These are phyloP conservation scores for Gentiana straminea DNA, from an alignment of 257 asterid genomes.

Conservation along the genomic window DNA sequence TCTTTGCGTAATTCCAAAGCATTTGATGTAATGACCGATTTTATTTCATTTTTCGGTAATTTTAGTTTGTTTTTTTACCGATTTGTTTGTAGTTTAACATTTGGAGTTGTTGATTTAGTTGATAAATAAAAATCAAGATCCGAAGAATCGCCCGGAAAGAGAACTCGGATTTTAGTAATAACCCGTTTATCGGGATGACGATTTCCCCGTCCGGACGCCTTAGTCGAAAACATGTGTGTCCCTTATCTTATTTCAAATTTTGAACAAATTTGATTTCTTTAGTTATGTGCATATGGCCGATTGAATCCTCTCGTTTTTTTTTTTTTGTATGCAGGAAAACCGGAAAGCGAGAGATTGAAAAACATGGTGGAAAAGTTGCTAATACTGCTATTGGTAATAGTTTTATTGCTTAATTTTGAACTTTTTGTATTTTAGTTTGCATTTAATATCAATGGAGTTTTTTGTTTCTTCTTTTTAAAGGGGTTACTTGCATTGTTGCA, in stretches of 20 bases:
- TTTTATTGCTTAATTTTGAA: neutral
- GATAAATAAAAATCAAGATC: slow-evolving; percentile 35
- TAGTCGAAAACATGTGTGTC: slow-evolving; percentile 47
- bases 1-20: slow-evolving; percentile 34
- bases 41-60: no score
- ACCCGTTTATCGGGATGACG: slow-evolving; percentile 55
- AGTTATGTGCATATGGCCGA: neutral
- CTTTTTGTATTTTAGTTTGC: no score
- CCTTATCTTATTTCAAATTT: no score
- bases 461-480: no score
- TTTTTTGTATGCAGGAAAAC: slow-evolving; percentile 40
- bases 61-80: no score
- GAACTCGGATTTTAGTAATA: slow-evolving; percentile 16
- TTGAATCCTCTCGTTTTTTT: neutral
- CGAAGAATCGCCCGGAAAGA: slow-evolving; percentile 20
- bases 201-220: slow-evolving; percentile 73
- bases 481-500: no score
- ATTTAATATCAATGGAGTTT: no score
- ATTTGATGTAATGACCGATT: slow-evolving; percentile 29
- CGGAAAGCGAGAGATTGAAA: slow-evolving; percentile 75
- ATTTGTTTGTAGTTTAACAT: neutral
- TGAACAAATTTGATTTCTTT: neutral
- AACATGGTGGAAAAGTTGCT: slow-evolving; percentile 61
- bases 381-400: slow-evolving; percentile 56
- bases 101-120: slow-evolving; percentile 26